Evolutionary conservation across 106 monocot species (phyloP).

Genomic region (Dendrobium chrysotoxum): DNA sequence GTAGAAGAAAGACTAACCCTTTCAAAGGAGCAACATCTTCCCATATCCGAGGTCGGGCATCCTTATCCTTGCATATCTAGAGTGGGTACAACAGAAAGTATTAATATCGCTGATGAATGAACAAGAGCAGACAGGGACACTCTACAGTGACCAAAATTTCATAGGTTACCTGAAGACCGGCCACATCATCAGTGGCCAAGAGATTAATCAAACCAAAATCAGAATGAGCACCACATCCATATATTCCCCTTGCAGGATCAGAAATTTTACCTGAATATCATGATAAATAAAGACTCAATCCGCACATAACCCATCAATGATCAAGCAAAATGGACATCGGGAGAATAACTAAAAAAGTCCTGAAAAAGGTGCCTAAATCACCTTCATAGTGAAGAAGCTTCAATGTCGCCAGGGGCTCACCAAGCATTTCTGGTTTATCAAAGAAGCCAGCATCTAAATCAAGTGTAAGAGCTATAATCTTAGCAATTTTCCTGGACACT

Average conservation of each 20-base stretch:
- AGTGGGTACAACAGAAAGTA: not conserved
- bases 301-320: not conserved
- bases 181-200: conserved; percentile 87
- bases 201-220: conserved; percentile 94
- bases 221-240: conserved; percentile 91
- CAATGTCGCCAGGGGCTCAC: conserved; percentile 74
- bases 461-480: conserved; percentile 86
- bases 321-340: too few species aligned
- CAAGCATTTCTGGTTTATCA: conserved; percentile 74
- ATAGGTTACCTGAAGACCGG: conserved; percentile 68
- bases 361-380: conserved; percentile 21
- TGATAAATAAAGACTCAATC: not conserved
- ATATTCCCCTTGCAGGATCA: conserved; percentile 69
- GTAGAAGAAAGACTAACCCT: conserved; percentile 40
- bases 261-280: conserved; percentile 52
- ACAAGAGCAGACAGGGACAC: not conserved
- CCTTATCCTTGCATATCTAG: conserved; percentile 93
- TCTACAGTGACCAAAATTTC: not conserved
- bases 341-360: conserved; percentile 14
- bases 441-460: conserved; percentile 69
- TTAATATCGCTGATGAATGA: not conserved
- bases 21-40: conserved; percentile 70
- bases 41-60: conserved; percentile 76
- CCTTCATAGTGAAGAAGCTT: conserved; percentile 94
- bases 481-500: conserved; percentile 66